These are phyloP conservation scores for Venturia effusa DNA, from an alignment of 2,329 filamentous ascomycete genomes.

Conservation along the genomic window DNA sequence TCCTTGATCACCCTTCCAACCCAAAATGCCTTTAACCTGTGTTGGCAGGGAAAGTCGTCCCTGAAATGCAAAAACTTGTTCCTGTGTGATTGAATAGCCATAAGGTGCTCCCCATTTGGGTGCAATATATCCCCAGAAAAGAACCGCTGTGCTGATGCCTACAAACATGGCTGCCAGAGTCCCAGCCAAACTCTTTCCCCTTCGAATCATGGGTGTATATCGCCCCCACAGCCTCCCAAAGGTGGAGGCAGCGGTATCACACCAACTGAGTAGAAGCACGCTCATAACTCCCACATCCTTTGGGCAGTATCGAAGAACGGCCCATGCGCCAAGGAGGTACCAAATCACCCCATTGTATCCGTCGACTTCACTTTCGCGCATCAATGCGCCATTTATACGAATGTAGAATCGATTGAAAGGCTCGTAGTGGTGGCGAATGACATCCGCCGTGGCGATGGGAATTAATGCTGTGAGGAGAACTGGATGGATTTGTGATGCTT, in stretches of 20 bases:
- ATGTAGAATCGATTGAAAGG: constrained; percentile 84
- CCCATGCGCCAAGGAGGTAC: constrained; percentile 85
- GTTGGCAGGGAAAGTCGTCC: constrained; percentile 62
- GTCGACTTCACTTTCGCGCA: constrained; percentile 91
- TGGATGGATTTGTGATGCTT: constrained; percentile 68
- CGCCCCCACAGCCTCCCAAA: constrained; percentile 83
- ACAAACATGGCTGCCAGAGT: constrained; percentile 73
- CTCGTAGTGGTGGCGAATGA: constrained; percentile 71
- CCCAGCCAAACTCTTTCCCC: constrained; percentile 85
- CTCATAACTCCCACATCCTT: constrained; percentile 89
- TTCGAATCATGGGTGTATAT: constrained; percentile 75
- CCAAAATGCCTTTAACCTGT: constrained; percentile 46
- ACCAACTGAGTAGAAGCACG: constrained; percentile 89
- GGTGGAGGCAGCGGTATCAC: constrained; percentile 91
- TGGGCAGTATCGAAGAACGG: constrained; percentile 74
- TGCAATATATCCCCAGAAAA: constrained; percentile 83
- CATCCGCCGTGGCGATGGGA: constrained; percentile 72
- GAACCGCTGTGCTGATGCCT: constrained; percentile 69
- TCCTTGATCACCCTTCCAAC: constrained; percentile 46
- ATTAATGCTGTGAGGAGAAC: constrained; percentile 71
- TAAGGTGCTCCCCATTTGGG: constrained; percentile 34
- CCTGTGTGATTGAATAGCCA: constrained; percentile 24
- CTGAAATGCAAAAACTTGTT: constrained; percentile 68
- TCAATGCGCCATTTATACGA: constrained; percentile 70
- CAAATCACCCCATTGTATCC: constrained; percentile 97